Evolutionary conservation across 2,329 filamentous ascomycete genomes (phyloP).

Genomic region (Knufia fluminis): DNA sequence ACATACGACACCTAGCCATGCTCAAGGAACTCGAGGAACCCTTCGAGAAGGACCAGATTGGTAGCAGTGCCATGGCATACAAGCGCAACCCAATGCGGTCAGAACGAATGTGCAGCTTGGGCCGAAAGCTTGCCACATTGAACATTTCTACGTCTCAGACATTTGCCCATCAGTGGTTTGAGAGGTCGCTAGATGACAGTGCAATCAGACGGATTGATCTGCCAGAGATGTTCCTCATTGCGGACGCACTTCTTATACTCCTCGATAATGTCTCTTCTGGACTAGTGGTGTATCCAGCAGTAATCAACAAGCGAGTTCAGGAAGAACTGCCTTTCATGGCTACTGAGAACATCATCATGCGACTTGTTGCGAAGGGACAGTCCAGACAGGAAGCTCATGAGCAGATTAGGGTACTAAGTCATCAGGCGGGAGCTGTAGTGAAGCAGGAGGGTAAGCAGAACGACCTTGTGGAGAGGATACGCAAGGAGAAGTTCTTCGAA

Average conservation of each 20-base stretch:
- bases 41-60: constrained; percentile 71
- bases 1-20: constrained; percentile 64
- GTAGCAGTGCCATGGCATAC: constrained; percentile 58
- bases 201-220: constrained; percentile 45
- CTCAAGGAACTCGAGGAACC: constrained; percentile 82
- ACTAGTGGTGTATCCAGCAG: constrained; percentile 68
- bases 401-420: constrained; percentile 71
- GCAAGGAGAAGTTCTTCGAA: constrained; percentile 61
- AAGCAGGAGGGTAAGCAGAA: constrained; percentile 67
- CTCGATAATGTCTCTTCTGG: constrained; percentile 60
- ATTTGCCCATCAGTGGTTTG: constrained; percentile 65
- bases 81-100: constrained; percentile 52
- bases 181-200: constrained; percentile 52
- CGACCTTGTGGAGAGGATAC: constrained; percentile 72
- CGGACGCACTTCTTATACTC: constrained; percentile 58
- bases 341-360: constrained; percentile 68
- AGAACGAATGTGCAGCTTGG: constrained; percentile 52
- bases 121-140: constrained; percentile 46
- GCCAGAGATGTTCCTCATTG: constrained; percentile 58
- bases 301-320: constrained; percentile 58
- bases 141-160: constrained; percentile 54
- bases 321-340: constrained; percentile 83
- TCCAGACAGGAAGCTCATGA: constrained; percentile 79
- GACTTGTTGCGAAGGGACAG: constrained; percentile 58
- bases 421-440: constrained; percentile 62